Evolutionary conservation across 2,329 filamentous ascomycete genomes (phyloP).

Genomic region (Mycosphaerella arachidis): DNA sequence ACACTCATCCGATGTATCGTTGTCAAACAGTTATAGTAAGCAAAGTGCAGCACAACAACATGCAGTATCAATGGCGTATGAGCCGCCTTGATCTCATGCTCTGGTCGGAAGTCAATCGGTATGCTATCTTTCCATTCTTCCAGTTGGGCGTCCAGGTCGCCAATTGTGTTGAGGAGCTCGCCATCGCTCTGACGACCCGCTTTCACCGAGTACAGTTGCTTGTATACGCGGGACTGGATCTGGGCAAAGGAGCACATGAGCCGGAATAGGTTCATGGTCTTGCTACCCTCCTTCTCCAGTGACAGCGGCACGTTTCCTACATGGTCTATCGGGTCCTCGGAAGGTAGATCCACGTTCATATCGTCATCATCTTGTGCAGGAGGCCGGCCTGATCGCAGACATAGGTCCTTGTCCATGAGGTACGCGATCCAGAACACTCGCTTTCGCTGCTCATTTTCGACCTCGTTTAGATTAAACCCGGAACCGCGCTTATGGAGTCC

Average conservation of each 20-base stretch:
- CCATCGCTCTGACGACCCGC: slow-evolving; percentile 88
- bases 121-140: slow-evolving; percentile 97
- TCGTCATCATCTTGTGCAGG: slow-evolving; percentile 72
- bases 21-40: slow-evolving; percentile 95
- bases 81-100: slow-evolving; percentile 89
- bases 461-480: slow-evolving; percentile 86
- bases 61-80: slow-evolving; percentile 93
- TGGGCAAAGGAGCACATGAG: slow-evolving; percentile 86
- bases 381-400: slow-evolving; percentile 66
- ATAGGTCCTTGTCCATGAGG: slow-evolving; percentile 69
- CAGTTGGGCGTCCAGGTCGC: slow-evolving; percentile 75
- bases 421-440: slow-evolving; percentile 75
- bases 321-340: slow-evolving; percentile 83
- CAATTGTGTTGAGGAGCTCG: slow-evolving; percentile 90
- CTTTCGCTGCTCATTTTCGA: slow-evolving; percentile 88
- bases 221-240: slow-evolving; percentile 94
- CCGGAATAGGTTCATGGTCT: slow-evolving; percentile 91
- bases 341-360: slow-evolving; percentile 95
- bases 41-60: slow-evolving; percentile 89
- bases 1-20: slow-evolving; percentile 99
- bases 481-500: slow-evolving; percentile 90
- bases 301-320: slow-evolving; percentile 90
- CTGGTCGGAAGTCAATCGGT: slow-evolving; percentile 91
- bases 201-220: slow-evolving; percentile 84
- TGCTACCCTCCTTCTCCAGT: slow-evolving; percentile 61